Percentiles rank a stretch among this genome's conserved stretches.
Conservation (phyloP, 2,329 filamentous ascomycete species). For the Elsinoe batatas region DNA sequence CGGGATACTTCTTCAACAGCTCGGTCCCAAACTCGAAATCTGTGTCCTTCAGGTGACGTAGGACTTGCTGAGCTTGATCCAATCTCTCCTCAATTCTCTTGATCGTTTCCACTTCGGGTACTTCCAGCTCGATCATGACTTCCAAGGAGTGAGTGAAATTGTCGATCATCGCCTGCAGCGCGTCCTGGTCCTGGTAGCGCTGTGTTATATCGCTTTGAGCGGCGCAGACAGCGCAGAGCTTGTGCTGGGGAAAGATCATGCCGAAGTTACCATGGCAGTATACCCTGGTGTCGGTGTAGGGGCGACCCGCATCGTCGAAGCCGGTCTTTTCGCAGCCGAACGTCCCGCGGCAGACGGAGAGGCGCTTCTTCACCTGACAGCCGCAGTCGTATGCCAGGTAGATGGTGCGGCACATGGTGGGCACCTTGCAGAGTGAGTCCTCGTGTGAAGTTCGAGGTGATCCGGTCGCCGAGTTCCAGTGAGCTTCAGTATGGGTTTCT, state of each 20-base stretch:
- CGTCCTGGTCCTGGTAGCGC: background rate
- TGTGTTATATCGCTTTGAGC: background rate
- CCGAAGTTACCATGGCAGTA: conserved; percentile 24
- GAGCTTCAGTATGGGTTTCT: background rate
- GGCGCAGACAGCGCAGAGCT: conserved; percentile 18
- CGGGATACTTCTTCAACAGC: background rate
- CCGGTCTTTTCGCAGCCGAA: conserved; percentile 14
- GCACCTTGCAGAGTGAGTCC: too few relatives aligned
- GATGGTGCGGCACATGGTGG: conserved; percentile 31
- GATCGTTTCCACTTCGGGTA: too few relatives aligned
- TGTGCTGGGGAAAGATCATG: conserved; percentile 19
- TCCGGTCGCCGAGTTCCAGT: background rate
- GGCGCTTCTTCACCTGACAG: conserved; percentile 23
- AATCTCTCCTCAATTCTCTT: too few relatives aligned
- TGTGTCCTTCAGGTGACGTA: too few relatives aligned
- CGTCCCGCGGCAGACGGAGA: conserved; percentile 28
- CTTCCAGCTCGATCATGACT: too few relatives aligned
- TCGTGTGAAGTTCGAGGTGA: too few relatives aligned
- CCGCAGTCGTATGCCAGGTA: conserved; percentile 26
- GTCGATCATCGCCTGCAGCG: background rate
- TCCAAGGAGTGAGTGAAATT: conserved; percentile 1
- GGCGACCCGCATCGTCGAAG: background rate
- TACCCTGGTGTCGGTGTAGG: conserved; percentile 16
- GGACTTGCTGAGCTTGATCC: too few relatives aligned
- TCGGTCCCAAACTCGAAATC: too few relatives aligned